phyloP scores from a whole-genome alignment of 1,139 yeast genomes.

The Pichia sp. region DNA sequence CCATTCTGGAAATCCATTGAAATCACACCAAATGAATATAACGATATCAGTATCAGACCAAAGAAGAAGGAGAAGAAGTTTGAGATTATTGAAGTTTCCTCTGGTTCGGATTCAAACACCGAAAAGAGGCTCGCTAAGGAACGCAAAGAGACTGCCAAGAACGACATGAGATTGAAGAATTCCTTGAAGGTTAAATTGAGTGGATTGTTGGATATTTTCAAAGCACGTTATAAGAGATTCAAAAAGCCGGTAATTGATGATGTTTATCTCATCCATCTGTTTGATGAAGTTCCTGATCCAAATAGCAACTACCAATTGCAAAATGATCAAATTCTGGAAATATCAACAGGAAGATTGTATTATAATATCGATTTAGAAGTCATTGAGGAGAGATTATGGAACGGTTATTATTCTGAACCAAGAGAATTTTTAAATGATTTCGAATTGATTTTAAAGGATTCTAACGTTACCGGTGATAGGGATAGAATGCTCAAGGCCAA shows the following conservation, averaged over 20 bases:
- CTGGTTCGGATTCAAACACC: conserved; percentile 1
- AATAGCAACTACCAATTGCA: conserved; percentile 44
- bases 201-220: conserved; percentile 86
- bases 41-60: conserved; percentile 52
- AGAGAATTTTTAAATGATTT: conserved; percentile 84
- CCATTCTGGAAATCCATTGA: conserved; percentile 53
- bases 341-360: conserved; percentile 67
- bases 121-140: conserved; percentile 46
- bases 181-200: conserved; percentile 81
- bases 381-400: conserved; percentile 94
- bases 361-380: conserved; percentile 92
- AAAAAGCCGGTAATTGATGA: conserved; percentile 90
- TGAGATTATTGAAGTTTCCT: conserved; percentile 35
- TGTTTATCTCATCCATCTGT: conserved; percentile 64
- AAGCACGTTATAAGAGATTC: conserved; percentile 82
- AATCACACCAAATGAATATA: conserved; percentile 67
- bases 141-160: conserved; percentile 27
- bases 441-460: conserved; percentile 79
- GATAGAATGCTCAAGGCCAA: conserved; percentile 87
- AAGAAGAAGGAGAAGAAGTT: conserved; percentile 45
- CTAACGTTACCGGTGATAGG: conserved; percentile 73
- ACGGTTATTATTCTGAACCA: conserved; percentile 93
- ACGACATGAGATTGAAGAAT: conserved; percentile 82
- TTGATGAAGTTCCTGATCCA: conserved; percentile 51
- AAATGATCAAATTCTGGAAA: conserved; percentile 73